These are phyloP conservation scores for Fusarium ambrosium DNA, from an alignment of 2,329 filamentous ascomycete genomes.

Conservation along the genomic window DNA sequence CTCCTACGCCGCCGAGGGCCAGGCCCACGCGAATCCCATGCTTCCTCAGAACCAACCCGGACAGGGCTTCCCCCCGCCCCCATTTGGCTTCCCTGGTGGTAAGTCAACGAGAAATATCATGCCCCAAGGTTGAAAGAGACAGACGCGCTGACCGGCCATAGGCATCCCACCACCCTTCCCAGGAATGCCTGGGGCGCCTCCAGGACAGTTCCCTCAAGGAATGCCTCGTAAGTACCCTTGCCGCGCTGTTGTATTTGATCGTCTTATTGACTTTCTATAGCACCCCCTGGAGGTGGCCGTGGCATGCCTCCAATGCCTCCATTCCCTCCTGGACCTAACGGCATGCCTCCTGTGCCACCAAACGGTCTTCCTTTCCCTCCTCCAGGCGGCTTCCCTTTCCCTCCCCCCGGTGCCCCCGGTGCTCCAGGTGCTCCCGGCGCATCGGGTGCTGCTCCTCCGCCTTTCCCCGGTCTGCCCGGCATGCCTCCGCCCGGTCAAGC, in stretches of 20 bases:
- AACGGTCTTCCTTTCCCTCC: conserved; percentile 55
- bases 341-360: conserved; percentile 59
- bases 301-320: conserved; percentile 62
- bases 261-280: conserved; percentile 30
- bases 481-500: conserved; percentile 59
- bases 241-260: not conserved
- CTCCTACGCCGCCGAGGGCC: conserved; percentile 94
- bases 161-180: conserved; percentile 72
- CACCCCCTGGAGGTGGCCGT: conserved; percentile 67
- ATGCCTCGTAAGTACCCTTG: conserved; percentile 65
- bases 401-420: conserved; percentile 52
- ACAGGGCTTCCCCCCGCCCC: conserved; percentile 63
- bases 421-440: conserved; percentile 47
- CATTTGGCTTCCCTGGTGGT: conserved; percentile 74
- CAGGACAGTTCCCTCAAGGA: conserved; percentile 57
- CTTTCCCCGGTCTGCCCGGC: conserved; percentile 53
- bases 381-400: conserved; percentile 52
- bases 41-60: conserved; percentile 77
- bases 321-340: conserved; percentile 59
- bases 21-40: conserved; percentile 88
- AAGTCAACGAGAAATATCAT: conserved; percentile 48
- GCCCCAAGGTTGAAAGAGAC: conserved; percentile 22
- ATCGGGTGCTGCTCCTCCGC: conserved; percentile 45
- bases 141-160: conserved; percentile 49
- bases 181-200: conserved; percentile 60